Evolutionary conservation across 1,139 yeast genomes (phyloP), one percentile per base, ranked within the genome.

Genomic region (Protomyces inundatus): DNA sequence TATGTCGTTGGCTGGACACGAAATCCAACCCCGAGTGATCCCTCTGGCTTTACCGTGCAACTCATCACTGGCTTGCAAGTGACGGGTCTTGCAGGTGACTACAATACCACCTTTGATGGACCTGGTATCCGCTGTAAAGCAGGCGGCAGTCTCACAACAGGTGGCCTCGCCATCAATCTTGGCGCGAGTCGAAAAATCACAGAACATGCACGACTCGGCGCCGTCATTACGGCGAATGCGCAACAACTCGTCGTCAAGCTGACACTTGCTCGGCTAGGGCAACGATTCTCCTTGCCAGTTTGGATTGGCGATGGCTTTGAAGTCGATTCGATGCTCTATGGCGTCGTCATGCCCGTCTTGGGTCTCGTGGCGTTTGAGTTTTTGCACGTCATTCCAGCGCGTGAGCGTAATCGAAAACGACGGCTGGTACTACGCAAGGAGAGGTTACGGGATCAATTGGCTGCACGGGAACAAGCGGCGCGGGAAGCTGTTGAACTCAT

Each of bases 241-340:
- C 64, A 54, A 33, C 52, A 40, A 14, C 45, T 58, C 12, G 53
- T 56, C 36, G 54, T 64, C 23, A 45, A 55, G n/a, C 30, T 56
- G 55, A 45, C 60, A 6, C 54, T 64, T 42, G 61, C 64, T 4
- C 51, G 66, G 32, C 39, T 64, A 3, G 66, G 66, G 12, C 66
- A 64, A 9, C 53, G 53, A 6, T 59, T 58, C 39, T 55, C 53
- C 14, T 35, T 64, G n/a, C 66, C 66, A 4, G 46, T 64, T 12
- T 45, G 59, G 56, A 59, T 64, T 14, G 59, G 56, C 45, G 64
- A 60, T 14, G 61, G 60, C 6, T 50, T 55, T 23, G 61, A 57
- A 51, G 39, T 54, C 7, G 56, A 59, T 30, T 53, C 64, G 14
- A 54, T 61, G 39, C 39, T 64, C 46, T 64, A 58, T 42, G 66